Percentiles rank a stretch among this genome's conserved stretches.
Evolutionary conservation across 2,329 filamentous ascomycete genomes (phyloP).

Genomic region (Nannizzia gypsea): DNA sequence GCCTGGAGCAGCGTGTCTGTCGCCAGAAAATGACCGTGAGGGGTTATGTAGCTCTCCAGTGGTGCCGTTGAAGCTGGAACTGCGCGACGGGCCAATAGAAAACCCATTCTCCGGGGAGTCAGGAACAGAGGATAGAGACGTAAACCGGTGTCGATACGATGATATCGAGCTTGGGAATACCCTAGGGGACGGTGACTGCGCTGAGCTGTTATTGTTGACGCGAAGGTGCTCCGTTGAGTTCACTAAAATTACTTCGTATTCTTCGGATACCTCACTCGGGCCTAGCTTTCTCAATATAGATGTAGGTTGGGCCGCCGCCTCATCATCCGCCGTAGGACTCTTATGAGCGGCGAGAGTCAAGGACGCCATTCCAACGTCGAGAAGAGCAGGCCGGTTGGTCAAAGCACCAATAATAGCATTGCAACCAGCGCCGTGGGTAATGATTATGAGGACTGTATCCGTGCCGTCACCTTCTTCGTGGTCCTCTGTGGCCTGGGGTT

Average conservation of each 20-base stretch:
- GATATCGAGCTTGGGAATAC: slow-evolving; percentile 18
- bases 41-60: slow-evolving; percentile 11
- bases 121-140: slow-evolving; percentile 18
- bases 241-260: slow-evolving; percentile 48
- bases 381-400: slow-evolving; percentile 78
- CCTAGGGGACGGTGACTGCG: slow-evolving; percentile 15
- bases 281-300: slow-evolving; percentile 8
- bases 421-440: slow-evolving; percentile 91
- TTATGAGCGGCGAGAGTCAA: slow-evolving; percentile 72
- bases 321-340: slow-evolving; percentile 1
- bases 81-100: slow-evolving; percentile 15
- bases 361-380: slow-evolving; percentile 82
- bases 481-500: slow-evolving; percentile 30
- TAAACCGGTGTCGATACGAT: slow-evolving; percentile 25
- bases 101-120: slow-evolving; percentile 19
- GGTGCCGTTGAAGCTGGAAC: slow-evolving; percentile 1
- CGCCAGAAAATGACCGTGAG: slow-evolving; percentile 10
- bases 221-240: slow-evolving; percentile 52
- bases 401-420: slow-evolving; percentile 90
- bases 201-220: slow-evolving; percentile 29
- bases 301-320: background rate
- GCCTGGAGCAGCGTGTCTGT: slow-evolving; percentile 19
- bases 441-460: slow-evolving; percentile 70
- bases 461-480: slow-evolving; percentile 45
- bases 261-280: slow-evolving; percentile 25